phyloP scores from a whole-genome alignment of 2,329 filamentous ascomycete species.

The Stachybotrys chlorohalonatus region DNA sequence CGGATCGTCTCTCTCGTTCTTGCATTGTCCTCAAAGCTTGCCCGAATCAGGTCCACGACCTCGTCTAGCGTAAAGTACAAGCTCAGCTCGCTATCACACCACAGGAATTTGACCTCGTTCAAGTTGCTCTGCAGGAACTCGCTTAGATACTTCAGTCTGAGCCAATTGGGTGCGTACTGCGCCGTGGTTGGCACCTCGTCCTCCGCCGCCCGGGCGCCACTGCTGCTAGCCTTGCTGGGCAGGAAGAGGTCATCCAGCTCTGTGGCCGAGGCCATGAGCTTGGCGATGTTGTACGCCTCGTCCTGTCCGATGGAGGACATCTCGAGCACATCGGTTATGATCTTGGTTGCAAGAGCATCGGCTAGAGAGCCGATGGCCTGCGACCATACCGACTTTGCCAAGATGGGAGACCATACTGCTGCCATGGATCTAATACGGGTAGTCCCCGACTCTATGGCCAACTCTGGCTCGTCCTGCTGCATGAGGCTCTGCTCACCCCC shows the following conservation, averaged over 20 bases:
- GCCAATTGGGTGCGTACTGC: conserved; percentile 53
- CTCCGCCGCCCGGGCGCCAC: conserved; percentile 13
- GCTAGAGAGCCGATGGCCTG: conserved; percentile 53
- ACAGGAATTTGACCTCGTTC: conserved; percentile 52
- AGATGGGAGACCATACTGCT: conserved; percentile 46
- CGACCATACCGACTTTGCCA: conserved; percentile 52
- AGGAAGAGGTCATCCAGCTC: conserved; percentile 52
- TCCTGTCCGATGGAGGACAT: conserved; percentile 53
- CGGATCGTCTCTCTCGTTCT: conserved; percentile 48
- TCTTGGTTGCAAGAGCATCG: conserved; percentile 49
- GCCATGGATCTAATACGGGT: conserved; percentile 44
- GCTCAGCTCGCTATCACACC: conserved; percentile 58
- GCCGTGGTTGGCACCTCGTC: conserved; percentile 44
- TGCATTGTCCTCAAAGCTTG: conserved; percentile 56
- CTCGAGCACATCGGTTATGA: conserved; percentile 54
- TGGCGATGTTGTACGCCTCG: conserved; percentile 53
- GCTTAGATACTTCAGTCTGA: conserved; percentile 54
- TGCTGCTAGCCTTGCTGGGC: conserved; percentile 26
- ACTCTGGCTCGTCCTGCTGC: conserved; percentile 45
- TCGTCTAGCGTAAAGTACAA: conserved; percentile 53
- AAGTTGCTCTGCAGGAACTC: conserved; percentile 59
- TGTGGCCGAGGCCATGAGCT: conserved; percentile 47
- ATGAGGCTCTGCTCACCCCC: conserved; percentile 52
- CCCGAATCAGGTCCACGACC: conserved; percentile 51
- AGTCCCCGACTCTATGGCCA: conserved; percentile 43